Evolutionary conservation across 257 asterid species (phyloP), one percentile per base, ranked within the genome.

Genomic region (Ophiorrhiza pumila): DNA sequence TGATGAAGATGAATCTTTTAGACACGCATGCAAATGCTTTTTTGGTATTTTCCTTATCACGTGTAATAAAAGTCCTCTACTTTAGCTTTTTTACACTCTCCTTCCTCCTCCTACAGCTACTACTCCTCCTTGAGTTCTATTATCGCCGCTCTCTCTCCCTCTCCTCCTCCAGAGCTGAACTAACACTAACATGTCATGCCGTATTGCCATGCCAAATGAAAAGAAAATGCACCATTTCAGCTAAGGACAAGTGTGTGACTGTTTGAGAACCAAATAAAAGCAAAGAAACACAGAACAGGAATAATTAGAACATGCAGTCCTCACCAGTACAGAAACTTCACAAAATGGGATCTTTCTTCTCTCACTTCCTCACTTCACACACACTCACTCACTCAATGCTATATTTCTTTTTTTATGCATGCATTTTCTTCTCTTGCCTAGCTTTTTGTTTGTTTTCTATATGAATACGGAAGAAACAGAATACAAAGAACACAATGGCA

Each of bases 11-110:
- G 92, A 82, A 84, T 86, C 93, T 88, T 85, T 85, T 84, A 86
- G 81, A 86, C 90, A 83, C 94, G 91, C 98, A 92, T 92, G 98
- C 98, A 92, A 82, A 52, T 85, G 89, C 89, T 49, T n/a, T 85
- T 86, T 87, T 78, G 83, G 79, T 82, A 85, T 83, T 79, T 79
- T 81, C 88, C 83, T 84, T 78, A 80, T 89, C 96, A 89, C 95
- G 93, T 89, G 93, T 86, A 22, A 62, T 35, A 37, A 17, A 77
- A 77, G 79, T 75, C 85, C 82, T 79, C 62, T 72, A 71, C 52
- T 76, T 78, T 80, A 71, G 79, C 85, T 75, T 83, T 83, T 79
- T 79, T 71, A 7, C 29, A 23, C 61, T 27, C 13, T 32, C 18
- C n/a, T n/a, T 25, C 25, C 45, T 68, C 71, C 22, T 18, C 20